Evolutionary conservation across 1,139 yeast genomes (phyloP), one percentile per base, ranked within the genome.

Genomic region (Spathaspora sp.): DNA sequence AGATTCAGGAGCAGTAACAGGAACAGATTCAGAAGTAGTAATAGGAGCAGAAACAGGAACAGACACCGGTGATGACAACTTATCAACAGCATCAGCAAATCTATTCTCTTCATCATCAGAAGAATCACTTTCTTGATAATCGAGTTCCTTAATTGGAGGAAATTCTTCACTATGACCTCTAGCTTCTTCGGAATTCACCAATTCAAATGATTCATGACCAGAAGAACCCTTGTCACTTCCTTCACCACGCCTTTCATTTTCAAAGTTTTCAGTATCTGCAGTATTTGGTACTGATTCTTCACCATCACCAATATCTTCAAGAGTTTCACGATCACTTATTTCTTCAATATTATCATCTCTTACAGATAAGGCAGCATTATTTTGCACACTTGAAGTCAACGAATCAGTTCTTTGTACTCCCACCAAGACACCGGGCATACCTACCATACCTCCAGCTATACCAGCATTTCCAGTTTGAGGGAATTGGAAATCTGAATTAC

Each of bases 321-420:
- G 76, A 2, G 87, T 80, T 27, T 78, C 84, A 31, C 84, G 79
- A 44, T 80, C 81, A 44, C 87, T 81, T 7, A 78, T 72, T 48
- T 83, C 88, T 41, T 80, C 80, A 43, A 74, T 68, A 50, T 74
- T 74, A 56, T 86, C 95, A 51, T 86, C 93, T 49, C 95, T 81
- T 8, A 87, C 96, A 20, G 96, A 88, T 64, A 84, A 80, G 0
- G 97, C 91, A 2, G 97, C 90, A 61, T 91, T 90, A 65, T 90
- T 90, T 57, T 88, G 95, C 16, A 90, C 95, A 46, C 96, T 88
- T 0, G 97, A 89, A 0, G 97, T 86, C 44, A 87, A 80, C 0
- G 96, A 88, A 51, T 85, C 90, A 2, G 95, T 87, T 53, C 80
- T 64, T 56, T 72, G 78, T 7, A 74, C 76, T 2, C 78, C 78